Conservation (phyloP, 306 rosid genomes). For the Lathyrus oleraceus region DNA sequence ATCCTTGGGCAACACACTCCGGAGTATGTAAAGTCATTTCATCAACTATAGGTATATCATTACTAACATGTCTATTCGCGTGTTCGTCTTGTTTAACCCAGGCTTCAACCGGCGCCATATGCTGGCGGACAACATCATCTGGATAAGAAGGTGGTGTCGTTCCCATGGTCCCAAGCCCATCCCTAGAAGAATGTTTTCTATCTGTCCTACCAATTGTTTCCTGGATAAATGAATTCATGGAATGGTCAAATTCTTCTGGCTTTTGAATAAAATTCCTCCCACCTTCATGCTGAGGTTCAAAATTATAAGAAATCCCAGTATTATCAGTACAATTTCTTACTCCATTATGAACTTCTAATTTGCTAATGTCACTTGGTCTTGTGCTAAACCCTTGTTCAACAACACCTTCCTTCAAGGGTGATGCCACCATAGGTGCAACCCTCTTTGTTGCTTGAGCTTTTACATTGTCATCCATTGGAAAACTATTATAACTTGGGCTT, state of each 20-base stretch:
- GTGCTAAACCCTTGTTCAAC: conserved; percentile 53
- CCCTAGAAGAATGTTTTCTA: conserved; percentile 46
- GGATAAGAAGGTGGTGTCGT: conserved; percentile 38
- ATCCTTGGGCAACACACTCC: conserved; percentile 44
- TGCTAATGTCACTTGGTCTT: conserved; percentile 47
- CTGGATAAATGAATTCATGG: conserved; percentile 37
- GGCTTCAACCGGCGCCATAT: conserved; percentile 41
- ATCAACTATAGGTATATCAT: conserved; percentile 40
- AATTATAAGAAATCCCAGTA: conserved; percentile 36
- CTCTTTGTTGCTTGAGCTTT: conserved; percentile 50
- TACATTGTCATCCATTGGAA: conserved; percentile 51
- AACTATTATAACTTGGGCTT: conserved; percentile 47
- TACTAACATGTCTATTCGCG: conserved; percentile 36
- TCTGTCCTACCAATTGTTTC: conserved; percentile 45
- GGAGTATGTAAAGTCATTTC: conserved; percentile 46
- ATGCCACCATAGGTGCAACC: conserved; percentile 37
- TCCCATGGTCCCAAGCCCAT: conserved; percentile 44
- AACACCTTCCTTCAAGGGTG: conserved; percentile 49
- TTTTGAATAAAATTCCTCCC: conserved; percentile 45
- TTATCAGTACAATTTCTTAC: conserved; percentile 38
- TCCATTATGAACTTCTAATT: conserved; percentile 50
- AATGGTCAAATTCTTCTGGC: conserved; percentile 38
- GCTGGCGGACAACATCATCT: conserved; percentile 47
- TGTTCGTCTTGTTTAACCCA: conserved; percentile 44
- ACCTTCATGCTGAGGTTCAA: conserved; percentile 47